phyloP scores from a whole-genome alignment of 139 green algal species.

The Chlorella sorokiniana region DNA sequence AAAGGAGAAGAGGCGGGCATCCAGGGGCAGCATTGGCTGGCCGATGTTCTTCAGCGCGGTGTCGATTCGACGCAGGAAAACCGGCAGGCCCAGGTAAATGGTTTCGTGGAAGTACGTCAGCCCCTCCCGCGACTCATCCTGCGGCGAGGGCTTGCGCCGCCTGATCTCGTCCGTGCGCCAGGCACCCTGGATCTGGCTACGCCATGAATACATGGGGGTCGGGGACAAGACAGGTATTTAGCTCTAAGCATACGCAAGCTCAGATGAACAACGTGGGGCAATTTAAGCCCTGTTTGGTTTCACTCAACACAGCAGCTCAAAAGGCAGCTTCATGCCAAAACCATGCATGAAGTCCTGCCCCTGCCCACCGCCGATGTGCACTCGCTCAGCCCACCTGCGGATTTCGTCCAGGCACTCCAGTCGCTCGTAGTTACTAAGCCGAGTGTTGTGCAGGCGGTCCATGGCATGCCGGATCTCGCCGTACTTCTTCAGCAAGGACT shows the following conservation, averaged over 20 bases:
- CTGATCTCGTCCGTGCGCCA: conserved; percentile 98
- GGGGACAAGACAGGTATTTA: neutral
- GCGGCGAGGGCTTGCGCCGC: conserved; percentile 84
- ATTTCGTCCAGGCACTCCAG: conserved; percentile 80
- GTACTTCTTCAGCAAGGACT: conserved; percentile 88
- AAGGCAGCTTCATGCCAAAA: too few species aligned
- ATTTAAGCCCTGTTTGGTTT: neutral
- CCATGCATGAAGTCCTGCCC: too few species aligned
- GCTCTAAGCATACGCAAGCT: neutral
- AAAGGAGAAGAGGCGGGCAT: conserved; percentile 68
- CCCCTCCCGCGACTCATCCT: conserved; percentile 94
- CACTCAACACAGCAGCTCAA: too few species aligned
- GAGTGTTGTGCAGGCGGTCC: conserved; percentile 81
- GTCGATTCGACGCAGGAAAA: conserved; percentile 83
- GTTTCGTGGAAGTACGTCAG: conserved; percentile 93
- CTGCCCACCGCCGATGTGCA: too few species aligned
- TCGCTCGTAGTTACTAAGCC: conserved; percentile 82
- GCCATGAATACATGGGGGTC: neutral
- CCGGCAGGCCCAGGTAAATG: conserved; percentile 81
- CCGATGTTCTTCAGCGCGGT: conserved; percentile 87
- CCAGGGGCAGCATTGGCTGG: conserved; percentile 82
- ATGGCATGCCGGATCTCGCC: conserved; percentile 67
- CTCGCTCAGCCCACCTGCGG: conserved; percentile 37
- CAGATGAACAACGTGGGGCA: neutral
- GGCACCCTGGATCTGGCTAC: conserved; percentile 68